Conservation (phyloP, 2,329 filamentous ascomycete genomes). For the Pseudomassariella vexata region DNA sequence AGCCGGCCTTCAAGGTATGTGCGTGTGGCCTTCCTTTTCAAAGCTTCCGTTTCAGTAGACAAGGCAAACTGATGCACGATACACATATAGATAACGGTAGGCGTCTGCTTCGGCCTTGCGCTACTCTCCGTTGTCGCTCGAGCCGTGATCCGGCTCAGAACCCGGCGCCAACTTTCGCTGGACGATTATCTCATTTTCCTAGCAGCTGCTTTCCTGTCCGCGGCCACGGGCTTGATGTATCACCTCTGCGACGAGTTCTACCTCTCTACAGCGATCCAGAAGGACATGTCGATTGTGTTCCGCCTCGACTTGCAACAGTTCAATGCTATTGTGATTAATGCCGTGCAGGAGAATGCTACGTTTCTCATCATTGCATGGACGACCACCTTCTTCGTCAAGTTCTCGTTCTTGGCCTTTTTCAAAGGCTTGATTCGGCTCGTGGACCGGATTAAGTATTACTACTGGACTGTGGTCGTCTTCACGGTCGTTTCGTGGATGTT, state of each 20-base stretch:
- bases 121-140: not conserved
- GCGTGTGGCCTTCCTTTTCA: not conserved
- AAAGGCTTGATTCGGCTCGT: conserved; percentile 13
- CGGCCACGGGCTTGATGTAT: not conserved
- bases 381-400: conserved; percentile 14
- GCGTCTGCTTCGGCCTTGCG: not conserved
- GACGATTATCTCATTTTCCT: conserved; percentile 1
- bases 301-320: not conserved
- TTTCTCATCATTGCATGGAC: conserved; percentile 15
- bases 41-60: not conserved
- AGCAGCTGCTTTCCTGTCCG: conserved; percentile 1
- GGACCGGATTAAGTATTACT: conserved; percentile 14
- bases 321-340: not conserved
- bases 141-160: not conserved
- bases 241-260: conserved; percentile 1
- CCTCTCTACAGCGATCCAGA: not conserved
- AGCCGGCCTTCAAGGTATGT: not conserved
- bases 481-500: conserved; percentile 12
- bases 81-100: not conserved
- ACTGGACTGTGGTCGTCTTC: conserved; percentile 13
- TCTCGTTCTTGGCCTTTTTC: conserved; percentile 15
- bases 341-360: not conserved
- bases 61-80: not conserved
- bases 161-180: not conserved
- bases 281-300: not conserved